Conservation (phyloP, 176 grass and related monocot species). For the Saccharum officinarum region DNA sequence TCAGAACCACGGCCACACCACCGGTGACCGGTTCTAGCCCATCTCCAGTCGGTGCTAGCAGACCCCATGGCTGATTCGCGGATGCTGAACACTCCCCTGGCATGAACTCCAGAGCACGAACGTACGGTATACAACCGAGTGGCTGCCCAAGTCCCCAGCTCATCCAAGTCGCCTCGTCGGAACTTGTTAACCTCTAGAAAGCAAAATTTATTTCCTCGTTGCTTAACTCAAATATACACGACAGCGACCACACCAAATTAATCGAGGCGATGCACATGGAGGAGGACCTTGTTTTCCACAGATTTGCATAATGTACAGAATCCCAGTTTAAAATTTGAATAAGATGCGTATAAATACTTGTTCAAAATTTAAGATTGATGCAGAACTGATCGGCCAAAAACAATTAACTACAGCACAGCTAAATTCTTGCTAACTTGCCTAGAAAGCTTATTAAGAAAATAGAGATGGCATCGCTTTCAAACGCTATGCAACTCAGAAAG, state of each 20-base stretch:
- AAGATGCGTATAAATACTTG: constrained; percentile 9
- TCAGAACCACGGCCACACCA: no score
- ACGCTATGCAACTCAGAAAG: constrained; percentile 5
- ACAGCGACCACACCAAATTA: neutral
- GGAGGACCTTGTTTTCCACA: neutral
- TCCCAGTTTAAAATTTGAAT: constrained; percentile 14
- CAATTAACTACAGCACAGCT: constrained; percentile 13
- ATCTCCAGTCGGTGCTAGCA: neutral
- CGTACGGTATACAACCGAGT: no score
- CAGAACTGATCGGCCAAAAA: neutral
- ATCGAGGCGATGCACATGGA: neutral
- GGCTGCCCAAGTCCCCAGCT: neutral
- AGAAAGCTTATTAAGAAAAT: constrained; percentile 23
- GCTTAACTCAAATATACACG: neutral
- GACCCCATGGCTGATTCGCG: neutral
- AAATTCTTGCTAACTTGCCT: neutral
- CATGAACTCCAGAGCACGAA: no score
- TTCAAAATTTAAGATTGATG: constrained; percentile 11
- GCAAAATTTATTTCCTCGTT: neutral
- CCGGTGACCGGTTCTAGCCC: neutral
- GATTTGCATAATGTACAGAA: neutral
- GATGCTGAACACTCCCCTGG: no score
- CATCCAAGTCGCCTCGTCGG: neutral
- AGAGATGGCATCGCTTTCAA: constrained; percentile 23
- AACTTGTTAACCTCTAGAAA: neutral